Percentiles rank a stretch among this genome's conserved stretches.
Evolutionary conservation across 2,329 filamentous ascomycete genomes (phyloP).

Genomic region (Colletotrichum cuscutae): DNA sequence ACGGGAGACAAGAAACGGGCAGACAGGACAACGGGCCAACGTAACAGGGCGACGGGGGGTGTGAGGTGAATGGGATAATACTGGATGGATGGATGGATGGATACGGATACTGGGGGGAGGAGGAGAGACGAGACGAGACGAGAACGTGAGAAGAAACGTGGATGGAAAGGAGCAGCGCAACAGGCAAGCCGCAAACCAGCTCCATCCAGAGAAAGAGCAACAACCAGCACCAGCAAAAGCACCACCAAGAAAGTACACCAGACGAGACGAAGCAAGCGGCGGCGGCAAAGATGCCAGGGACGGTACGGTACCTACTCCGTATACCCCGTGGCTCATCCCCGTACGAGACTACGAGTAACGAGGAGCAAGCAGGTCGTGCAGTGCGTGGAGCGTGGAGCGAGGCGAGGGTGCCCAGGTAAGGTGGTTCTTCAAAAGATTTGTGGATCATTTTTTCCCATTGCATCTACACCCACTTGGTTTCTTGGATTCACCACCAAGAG

Average conservation of each 20-base stretch:
- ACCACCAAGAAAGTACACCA: no score
- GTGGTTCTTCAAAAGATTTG: neutral
- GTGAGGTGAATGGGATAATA: no score
- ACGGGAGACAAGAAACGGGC: neutral
- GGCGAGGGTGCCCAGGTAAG: neutral
- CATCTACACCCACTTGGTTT: neutral
- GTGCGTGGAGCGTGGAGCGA: neutral
- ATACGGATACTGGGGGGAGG: no score
- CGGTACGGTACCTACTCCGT: neutral
- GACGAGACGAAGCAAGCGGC: neutral
- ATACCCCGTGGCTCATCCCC: neutral
- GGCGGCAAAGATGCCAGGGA: neutral
- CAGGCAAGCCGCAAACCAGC: no score
- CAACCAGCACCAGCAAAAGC: neutral
- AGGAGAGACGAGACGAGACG: neutral
- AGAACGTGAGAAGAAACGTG: neutral
- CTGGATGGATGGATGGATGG: no score
- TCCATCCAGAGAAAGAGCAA: neutral
- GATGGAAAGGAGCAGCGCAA: neutral
- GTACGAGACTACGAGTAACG: neutral
- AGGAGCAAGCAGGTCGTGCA: neutral
- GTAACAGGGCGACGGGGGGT: no score
- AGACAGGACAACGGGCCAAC: neutral
- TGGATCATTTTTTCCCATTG: conserved; percentile 9
- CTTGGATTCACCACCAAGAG: no score